Base-by-base conservation (phyloP, 75 land plant species). In the Pinus albicaulis region DNA sequence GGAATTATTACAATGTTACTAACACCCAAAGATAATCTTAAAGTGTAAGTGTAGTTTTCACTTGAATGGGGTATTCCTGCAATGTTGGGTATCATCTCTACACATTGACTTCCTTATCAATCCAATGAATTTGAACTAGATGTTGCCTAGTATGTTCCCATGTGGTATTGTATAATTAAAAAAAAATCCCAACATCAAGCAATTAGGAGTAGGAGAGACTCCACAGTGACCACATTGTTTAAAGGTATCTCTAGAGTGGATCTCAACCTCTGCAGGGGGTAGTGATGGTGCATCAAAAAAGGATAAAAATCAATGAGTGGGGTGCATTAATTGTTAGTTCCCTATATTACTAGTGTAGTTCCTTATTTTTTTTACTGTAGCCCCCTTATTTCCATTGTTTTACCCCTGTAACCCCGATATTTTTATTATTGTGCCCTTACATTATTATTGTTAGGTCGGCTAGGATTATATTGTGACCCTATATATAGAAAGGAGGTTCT, bases 31-130 rank as follows among this genome's bases (percentile, higher is more conserved):
- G 99, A 96, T 76, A 96, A 91, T 78, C 99, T 93, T 78, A 94
- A 93, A 74, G 96, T 96, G 73, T 96, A 96, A 78, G 94, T 96
- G 20, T 96, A 96, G 62, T 96, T 96, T 82, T 96, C 99, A 59
- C 83, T 96, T 26, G 99, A 96, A 76, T 84, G 96, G 71, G 99
- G 99, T 15, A 92, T 96, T 75, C 99, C 96, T 41, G 99, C 99
- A 11, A 93, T 96, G 58, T 83, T 96, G 41, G 99, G 99, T 56
- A 85, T 96, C 65, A 89, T 96, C 53, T 88, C 99, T 6, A 96
- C 99, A 1, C 96, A 93, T 34, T 83, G 99, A 23, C 83, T 93
- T 79, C 99, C 99, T 64, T 96, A 89, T 74, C 99, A 96, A 11
- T 92, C 99, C 31, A 88, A 83, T 78, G 90, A 96, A 24, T 96